Conservation (phyloP, 768 basidiomycete species). For the Kwoniella dendrophila region DNA sequence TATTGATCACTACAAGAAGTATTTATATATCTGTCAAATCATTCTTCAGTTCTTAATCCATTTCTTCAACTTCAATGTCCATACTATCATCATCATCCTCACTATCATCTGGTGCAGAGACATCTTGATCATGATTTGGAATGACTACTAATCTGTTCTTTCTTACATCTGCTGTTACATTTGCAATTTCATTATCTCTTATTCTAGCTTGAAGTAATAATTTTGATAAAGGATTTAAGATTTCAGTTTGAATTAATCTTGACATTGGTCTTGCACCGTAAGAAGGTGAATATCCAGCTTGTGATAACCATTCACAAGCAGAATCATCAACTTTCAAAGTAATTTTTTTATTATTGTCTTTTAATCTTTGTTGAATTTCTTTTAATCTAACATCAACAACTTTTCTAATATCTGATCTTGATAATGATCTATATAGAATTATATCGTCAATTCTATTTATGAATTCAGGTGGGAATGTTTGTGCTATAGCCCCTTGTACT, state of each 20-base stretch:
- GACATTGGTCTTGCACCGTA: constrained; percentile 94
- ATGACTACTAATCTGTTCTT: constrained; percentile 75
- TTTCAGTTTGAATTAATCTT: constrained; percentile 84
- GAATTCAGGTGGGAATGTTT: constrained; percentile 59
- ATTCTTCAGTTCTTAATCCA: constrained; percentile 72
- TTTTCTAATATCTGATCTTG: constrained; percentile 70
- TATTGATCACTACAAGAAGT: too few relatives aligned
- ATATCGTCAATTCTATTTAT: constrained; percentile 57
- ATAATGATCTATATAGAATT: constrained; percentile 72
- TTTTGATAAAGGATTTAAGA: constrained; percentile 85
- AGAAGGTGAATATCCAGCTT: constrained; percentile 59
- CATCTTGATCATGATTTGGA: constrained; percentile 71
- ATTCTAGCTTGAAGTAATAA: constrained; percentile 81
- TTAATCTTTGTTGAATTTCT: constrained; percentile 81
- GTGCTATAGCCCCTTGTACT: constrained; percentile 56
- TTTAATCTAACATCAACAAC: constrained; percentile 86
- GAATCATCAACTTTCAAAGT: constrained; percentile 72
- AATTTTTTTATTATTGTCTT: constrained; percentile 71
- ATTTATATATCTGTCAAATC: constrained; percentile 22
- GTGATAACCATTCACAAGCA: constrained; percentile 63
- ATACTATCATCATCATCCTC: constrained; percentile 59
- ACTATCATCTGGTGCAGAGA: constrained; percentile 37
- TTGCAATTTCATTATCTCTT: constrained; percentile 75
- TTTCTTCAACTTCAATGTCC: constrained; percentile 66
- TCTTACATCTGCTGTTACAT: constrained; percentile 76